These are phyloP conservation scores for Kodamaea fungicola DNA, from an alignment of 1,139 yeast species.

Conservation along the genomic window DNA sequence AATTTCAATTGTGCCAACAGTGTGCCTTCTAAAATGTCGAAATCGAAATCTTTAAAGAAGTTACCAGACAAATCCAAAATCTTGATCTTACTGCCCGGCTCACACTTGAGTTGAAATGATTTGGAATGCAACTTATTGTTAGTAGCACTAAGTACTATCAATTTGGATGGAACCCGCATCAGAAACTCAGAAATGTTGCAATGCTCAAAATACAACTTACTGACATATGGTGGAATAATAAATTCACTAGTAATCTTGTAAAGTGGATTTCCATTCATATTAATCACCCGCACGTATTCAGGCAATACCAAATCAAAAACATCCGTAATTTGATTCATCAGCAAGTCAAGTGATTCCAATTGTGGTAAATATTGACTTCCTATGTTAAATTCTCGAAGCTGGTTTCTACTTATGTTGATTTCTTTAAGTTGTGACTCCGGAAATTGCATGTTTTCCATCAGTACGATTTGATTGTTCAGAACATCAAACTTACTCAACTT, in stretches of 20 bases:
- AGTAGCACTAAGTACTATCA: slow-evolving; percentile 6
- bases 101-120: slow-evolving; percentile 5
- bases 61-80: slow-evolving; percentile 11
- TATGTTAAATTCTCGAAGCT: slow-evolving; percentile 3
- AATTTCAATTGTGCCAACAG: slow-evolving; percentile 9
- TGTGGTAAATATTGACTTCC: neutral
- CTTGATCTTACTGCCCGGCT: neutral
- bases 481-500: slow-evolving; percentile 4
- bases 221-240: slow-evolving; percentile 5
- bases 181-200: slow-evolving; percentile 8
- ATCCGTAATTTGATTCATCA: slow-evolving; percentile 7
- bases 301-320: slow-evolving; percentile 4
- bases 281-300: slow-evolving; percentile 2
- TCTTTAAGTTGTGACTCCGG: slow-evolving; percentile 2
- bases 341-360: slow-evolving; percentile 7
- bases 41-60: slow-evolving; percentile 10
- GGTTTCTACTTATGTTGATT: slow-evolving; percentile 8
- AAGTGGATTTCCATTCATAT: slow-evolving; percentile 8
- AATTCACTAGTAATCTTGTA: slow-evolving; percentile 6
- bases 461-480: slow-evolving; percentile 8
- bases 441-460: slow-evolving; percentile 2
- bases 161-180: slow-evolving; percentile 3
- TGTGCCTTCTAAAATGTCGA: slow-evolving; percentile 4
- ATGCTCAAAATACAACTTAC: slow-evolving; percentile 6
- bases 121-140: slow-evolving; percentile 12